Base-by-base conservation (phyloP, 1,284 basidiomycete genomes). In the Ustilago hordei region DNA sequence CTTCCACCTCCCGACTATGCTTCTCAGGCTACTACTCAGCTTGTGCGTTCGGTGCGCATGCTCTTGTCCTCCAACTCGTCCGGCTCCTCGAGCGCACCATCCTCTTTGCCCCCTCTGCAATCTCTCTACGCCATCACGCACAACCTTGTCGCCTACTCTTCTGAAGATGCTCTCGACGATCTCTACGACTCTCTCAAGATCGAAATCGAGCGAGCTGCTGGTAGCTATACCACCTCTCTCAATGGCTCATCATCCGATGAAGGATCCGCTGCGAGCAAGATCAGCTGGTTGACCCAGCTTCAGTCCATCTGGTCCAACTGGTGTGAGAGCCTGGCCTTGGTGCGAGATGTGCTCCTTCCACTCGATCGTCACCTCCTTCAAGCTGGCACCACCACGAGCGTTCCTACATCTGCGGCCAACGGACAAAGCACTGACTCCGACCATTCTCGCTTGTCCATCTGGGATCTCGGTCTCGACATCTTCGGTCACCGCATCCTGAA, bases 111-210 rank as follows among this genome's bases (percentile, higher is more conserved):
- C 4, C 65, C 72, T 36, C 65, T 78, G 8, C 57, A 80, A 31
- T 62, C 69, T 23, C 72, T 80, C 32, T 80, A 80, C 66, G 53
- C 35, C n/a, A 66, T 54, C 54, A 69, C 76, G 0, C 54, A 71
- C 19, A 62, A 50, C 13, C 56, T 75, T 7, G 68, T 75, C 5
- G 31, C 58, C 17, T 52, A 67, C 39, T 65, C 62, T 8, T 50
- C 68, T 5, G 19, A 39, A 13, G 38, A 67, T 35, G n/a, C 41
- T 0, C 32, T 74, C 31, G 56, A 60, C 8, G 72, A 74, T 19
- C 70, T 83, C 2, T 83, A 81, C 67, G 79, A 81, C 36, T 53
- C 67, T 13, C 58, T 82, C 61, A 80, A 77, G 81, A 78, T 81
- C 59, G 82, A 81, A 34, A 55, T 81, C 19, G 81, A 83, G 63